phyloP scores from a whole-genome alignment of 805 yeast species.

The Metschnikowia henanensis region DNA sequence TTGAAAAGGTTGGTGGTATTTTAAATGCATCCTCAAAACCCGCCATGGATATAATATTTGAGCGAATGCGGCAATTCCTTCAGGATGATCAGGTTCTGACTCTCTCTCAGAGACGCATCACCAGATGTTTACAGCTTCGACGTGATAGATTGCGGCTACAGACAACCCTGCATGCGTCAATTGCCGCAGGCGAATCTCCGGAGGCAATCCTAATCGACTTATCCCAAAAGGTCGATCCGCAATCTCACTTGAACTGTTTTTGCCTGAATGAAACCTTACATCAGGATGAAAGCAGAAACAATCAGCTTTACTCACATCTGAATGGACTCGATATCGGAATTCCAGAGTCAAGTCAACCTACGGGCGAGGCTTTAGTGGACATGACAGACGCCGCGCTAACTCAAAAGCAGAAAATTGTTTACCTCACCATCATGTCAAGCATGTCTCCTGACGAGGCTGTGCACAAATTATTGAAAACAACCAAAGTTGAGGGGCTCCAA shows the following conservation, averaged over 20 bases:
- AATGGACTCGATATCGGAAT: neutral
- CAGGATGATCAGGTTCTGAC: slow-evolving; percentile 45
- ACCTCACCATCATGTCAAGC: slow-evolving; percentile 83
- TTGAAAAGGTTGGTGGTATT: slow-evolving; percentile 53
- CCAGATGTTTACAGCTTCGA: slow-evolving; percentile 11
- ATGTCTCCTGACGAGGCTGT: slow-evolving; percentile 92
- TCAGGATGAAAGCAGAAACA: slow-evolving; percentile 37
- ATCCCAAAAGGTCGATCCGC: slow-evolving; percentile 49
- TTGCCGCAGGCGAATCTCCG: no score
- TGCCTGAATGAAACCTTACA: slow-evolving; percentile 49
- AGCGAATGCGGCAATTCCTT: slow-evolving; percentile 57
- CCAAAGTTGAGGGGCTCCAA: slow-evolving; percentile 20
- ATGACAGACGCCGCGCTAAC: slow-evolving; percentile 38
- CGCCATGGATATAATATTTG: slow-evolving; percentile 54
- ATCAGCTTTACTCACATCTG: neutral
- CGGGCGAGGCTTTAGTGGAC: neutral
- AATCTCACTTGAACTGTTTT: slow-evolving; percentile 51
- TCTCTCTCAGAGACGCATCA: slow-evolving; percentile 8
- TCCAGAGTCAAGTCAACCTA: neutral
- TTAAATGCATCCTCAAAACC: slow-evolving; percentile 43
- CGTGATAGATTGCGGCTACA: slow-evolving; percentile 15
- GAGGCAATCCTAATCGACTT: slow-evolving; percentile 55
- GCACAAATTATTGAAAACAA: slow-evolving; percentile 68
- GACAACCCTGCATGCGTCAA: no score
- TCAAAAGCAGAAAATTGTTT: slow-evolving; percentile 72